Percentiles rank a stretch among this genome's conserved stretches.
phyloP scores from a whole-genome alignment of 148 eudicot genomes.

The Silene latifolia region DNA sequence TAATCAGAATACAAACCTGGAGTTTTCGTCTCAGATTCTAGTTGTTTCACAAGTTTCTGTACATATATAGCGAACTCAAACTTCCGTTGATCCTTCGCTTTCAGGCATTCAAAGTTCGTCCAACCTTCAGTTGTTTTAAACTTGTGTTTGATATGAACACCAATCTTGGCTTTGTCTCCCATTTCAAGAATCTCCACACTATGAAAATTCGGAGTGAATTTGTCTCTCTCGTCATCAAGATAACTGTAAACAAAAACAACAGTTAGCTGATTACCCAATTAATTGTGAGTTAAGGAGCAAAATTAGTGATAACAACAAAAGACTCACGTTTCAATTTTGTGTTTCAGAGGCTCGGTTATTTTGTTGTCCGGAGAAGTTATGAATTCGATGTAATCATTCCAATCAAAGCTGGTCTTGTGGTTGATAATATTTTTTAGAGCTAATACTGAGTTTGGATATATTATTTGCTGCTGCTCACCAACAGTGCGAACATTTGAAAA shows the following conservation, averaged over 20 bases:
- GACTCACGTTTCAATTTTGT: too few species aligned
- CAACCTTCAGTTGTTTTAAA: neutral
- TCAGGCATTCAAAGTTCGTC: neutral
- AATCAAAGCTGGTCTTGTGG: conserved; percentile 11
- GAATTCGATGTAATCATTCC: conserved; percentile 5
- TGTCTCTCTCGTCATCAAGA: neutral
- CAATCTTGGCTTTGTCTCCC: neutral
- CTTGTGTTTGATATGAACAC: neutral
- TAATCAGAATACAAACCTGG: too few species aligned
- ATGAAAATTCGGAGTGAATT: neutral
- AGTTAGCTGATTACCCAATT: neutral
- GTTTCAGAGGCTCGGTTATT: neutral
- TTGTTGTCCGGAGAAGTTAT: neutral
- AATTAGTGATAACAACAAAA: too few species aligned
- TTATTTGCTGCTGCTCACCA: neutral
- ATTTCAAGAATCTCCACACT: neutral
- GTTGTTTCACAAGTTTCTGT: too few species aligned
- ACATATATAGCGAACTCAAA: neutral
- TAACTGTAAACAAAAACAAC: neutral
- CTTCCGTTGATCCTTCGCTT: neutral
- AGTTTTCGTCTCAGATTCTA: too few species aligned
- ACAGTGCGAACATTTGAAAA: neutral
- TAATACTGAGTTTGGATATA: conserved; percentile 12
- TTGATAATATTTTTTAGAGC: conserved; percentile 5
- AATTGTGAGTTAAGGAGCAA: neutral